Conservation (phyloP, 495 filamentous ascomycete genomes). For the Aspergillus avenaceus region DNA sequence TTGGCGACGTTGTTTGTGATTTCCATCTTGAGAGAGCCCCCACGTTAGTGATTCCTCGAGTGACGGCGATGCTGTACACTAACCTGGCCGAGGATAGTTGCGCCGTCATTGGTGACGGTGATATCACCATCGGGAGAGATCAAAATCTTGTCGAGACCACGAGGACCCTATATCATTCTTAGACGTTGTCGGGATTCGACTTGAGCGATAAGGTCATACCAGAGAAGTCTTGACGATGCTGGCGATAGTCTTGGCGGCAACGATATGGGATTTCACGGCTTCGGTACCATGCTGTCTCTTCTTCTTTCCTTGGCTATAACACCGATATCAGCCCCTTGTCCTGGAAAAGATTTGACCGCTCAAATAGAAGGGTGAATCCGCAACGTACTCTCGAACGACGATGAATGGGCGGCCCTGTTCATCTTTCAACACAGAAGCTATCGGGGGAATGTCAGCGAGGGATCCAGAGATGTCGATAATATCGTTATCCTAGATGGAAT, state of each 20-base stretch:
- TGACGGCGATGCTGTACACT: constrained; percentile 13
- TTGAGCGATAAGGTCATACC: constrained; percentile 29
- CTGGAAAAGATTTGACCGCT: constrained; percentile 1
- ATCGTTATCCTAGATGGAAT: neutral
- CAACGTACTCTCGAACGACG: constrained; percentile 91
- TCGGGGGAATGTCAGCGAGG: constrained; percentile 27
- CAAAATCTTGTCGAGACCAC: constrained; percentile 97
- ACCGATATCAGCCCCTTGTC: constrained; percentile 15
- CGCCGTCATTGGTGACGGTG: constrained; percentile 98
- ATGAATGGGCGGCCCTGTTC: constrained; percentile 97
- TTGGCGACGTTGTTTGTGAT: constrained; percentile 98
- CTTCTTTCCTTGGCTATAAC: constrained; percentile 88
- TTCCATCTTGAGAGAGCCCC: constrained; percentile 69
- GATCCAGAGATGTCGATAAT: neutral
- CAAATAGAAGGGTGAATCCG: constrained; percentile 9
- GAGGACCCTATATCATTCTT: constrained; percentile 61
- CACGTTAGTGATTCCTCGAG: constrained; percentile 15
- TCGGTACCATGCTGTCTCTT: constrained; percentile 95
- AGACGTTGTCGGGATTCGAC: constrained; percentile 8
- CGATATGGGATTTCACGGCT: constrained; percentile 95
- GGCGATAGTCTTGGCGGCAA: constrained; percentile 91
- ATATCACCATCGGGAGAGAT: constrained; percentile 99
- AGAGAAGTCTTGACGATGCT: constrained; percentile 97
- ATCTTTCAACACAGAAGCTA: constrained; percentile 78
- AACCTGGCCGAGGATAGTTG: constrained; percentile 88